Evolutionary conservation across 1,284 basidiomycete species (phyloP), one percentile per base, ranked within the genome.

Genomic region (Apiotrichum domesticum): DNA sequence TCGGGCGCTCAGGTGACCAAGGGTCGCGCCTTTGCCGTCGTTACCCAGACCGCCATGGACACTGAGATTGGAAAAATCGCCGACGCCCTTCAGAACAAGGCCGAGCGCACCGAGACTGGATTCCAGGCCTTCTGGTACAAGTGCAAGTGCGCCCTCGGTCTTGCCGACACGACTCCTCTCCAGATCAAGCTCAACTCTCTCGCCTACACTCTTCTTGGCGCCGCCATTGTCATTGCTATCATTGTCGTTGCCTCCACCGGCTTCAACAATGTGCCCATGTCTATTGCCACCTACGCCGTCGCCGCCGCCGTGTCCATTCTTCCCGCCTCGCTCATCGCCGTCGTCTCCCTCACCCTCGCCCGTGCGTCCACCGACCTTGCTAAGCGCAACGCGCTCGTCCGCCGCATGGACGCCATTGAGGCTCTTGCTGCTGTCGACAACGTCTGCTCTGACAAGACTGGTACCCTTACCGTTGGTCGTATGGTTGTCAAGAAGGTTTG

Each of bases 51-150:
- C 8, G 85, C 82, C 4, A 87, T 87, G 85, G 76, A 77, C 58
- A 87, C 85, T 14, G 83, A 84, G 74, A 81, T 86, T 46, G 83
- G 84, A 15, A 80, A 79, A 50, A 85, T 85, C 62, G 83, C 84
- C 3, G 63, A 72, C 10, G 79, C 79, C 2, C 75, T 81, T 61
- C 72, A 74, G 39, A 64, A 69, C 43, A 78, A 78, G 56, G 78
- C 71, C 32, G 67, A 63, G 33, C 62, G 66, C 29, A 75, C 65
- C 5, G 66, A 70, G 37, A 72, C 60, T n/a, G 77, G 77, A 4
- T 78, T 74, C 62, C 59, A 59, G 4, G 67, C 66, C 1, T 66
- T 63, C 34, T 75, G 72, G 73, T 67, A 75, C 64, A 75, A 74
- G 54, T 45, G 63, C 65, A 76, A 77, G 65, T 72, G 75, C 35